Percentiles rank a stretch among this genome's conserved stretches.
These are phyloP conservation scores for Coemansia guatemalensis DNA, from an alignment of 192 early-diverging fungal species.

Conservation along the genomic window DNA sequence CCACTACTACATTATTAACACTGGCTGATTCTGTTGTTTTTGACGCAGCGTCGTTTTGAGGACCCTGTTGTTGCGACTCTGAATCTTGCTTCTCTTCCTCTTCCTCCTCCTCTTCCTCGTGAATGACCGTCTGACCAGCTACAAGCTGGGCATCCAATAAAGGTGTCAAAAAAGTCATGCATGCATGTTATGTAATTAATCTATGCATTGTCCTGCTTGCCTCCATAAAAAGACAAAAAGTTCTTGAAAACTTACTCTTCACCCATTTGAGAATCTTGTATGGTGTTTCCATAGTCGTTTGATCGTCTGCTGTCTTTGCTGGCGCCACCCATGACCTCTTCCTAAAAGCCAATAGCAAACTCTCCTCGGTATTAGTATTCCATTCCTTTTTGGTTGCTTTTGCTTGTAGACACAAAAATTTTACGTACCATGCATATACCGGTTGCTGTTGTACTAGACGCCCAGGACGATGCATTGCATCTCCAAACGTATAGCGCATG, in stretches of 20 bases:
- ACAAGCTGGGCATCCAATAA: constrained; percentile 8
- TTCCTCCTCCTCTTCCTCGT: constrained; percentile 51
- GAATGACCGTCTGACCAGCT: constrained; percentile 52
- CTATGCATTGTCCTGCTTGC: constrained; percentile 25
- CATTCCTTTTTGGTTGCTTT: neutral
- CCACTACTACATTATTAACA: neutral
- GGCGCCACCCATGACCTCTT: constrained; percentile 31
- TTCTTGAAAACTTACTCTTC: constrained; percentile 26
- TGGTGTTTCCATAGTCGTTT: constrained; percentile 6
- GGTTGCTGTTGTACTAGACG: constrained; percentile 38
- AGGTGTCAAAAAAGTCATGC: constrained; percentile 9
- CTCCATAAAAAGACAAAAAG: constrained; percentile 8
- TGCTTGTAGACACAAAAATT: neutral
- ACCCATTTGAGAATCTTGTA: constrained; percentile 40
- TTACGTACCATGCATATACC: constrained; percentile 40
- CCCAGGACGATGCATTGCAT: constrained; percentile 18
- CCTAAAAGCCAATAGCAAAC: constrained; percentile 17
- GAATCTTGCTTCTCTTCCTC: constrained; percentile 1
- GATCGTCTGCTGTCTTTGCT: constrained; percentile 6
- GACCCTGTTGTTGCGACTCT: neutral
- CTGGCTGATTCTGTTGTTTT: neutral
- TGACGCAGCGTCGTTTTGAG: neutral
- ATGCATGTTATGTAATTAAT: constrained; percentile 19
- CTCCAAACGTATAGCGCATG: constrained; percentile 42
- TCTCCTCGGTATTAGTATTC: no score